Evolutionary conservation across 148 eudicot genomes (phyloP).

Genomic region (Agrostemma githago): DNA sequence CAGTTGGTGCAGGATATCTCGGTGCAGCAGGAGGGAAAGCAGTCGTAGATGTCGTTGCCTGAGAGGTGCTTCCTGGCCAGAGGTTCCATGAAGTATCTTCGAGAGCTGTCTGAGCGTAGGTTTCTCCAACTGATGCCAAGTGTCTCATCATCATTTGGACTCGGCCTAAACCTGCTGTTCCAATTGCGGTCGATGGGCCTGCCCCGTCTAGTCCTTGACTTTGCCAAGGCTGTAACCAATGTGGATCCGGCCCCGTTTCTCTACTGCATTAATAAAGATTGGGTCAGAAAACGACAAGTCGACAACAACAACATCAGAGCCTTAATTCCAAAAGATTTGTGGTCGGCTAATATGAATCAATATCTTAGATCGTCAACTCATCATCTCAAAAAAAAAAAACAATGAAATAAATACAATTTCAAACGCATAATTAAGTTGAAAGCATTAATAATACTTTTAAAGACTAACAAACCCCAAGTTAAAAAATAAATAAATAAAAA

Average conservation of each 20-base stretch:
- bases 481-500: no score
- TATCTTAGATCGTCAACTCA: no score
- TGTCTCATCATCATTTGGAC: slow-evolving; percentile 99
- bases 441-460: no score
- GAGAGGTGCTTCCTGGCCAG: slow-evolving; percentile 76
- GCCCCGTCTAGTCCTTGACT: slow-evolving; percentile 78
- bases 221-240: slow-evolving; percentile 67
- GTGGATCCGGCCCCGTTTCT: slow-evolving; percentile 56
- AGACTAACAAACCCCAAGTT: no score
- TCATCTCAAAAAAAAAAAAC: no score
- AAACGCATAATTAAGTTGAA: no score
- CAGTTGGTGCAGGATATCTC: slow-evolving; percentile 35
- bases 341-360: no score
- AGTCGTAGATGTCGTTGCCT: slow-evolving; percentile 62
- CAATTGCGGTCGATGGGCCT: slow-evolving; percentile 66
- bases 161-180: slow-evolving; percentile 62
- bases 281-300: neutral
- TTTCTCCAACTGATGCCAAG: slow-evolving; percentile 92
- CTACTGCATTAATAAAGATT: slow-evolving; percentile 28
- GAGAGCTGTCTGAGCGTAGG: slow-evolving; percentile 81
- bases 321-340: no score
- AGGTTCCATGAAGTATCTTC: slow-evolving; percentile 85
- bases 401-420: no score
- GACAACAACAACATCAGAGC: no score
- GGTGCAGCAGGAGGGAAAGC: slow-evolving; percentile 37